Conservation (phyloP, 2,329 filamentous ascomycete genomes). For the Aureobasidium sp. region DNA sequence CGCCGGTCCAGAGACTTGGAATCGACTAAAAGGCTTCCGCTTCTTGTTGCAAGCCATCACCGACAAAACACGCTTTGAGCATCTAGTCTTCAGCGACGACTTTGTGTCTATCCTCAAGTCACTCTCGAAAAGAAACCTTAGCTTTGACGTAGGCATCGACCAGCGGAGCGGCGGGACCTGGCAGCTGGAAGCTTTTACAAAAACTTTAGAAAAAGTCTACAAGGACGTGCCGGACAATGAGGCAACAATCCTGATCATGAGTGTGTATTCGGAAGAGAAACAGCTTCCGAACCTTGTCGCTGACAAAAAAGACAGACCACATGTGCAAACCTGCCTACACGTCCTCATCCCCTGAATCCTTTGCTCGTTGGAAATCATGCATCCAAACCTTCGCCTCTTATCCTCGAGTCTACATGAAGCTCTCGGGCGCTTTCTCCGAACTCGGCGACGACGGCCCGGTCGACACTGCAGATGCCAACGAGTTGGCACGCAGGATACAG, state of each 20-base stretch:
- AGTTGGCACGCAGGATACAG: constrained; percentile 56
- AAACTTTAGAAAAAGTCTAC: constrained; percentile 46
- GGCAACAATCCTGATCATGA: constrained; percentile 62
- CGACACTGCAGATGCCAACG: constrained; percentile 39
- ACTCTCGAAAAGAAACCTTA: constrained; percentile 54
- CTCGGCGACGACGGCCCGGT: constrained; percentile 47
- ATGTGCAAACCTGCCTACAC: constrained; percentile 81
- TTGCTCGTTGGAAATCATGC: constrained; percentile 61
- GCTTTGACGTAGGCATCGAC: constrained; percentile 82
- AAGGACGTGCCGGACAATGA: constrained; percentile 52
- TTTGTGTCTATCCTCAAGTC: constrained; percentile 48
- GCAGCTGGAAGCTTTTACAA: constrained; percentile 39
- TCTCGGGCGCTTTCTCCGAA: constrained; percentile 81
- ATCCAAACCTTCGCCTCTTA: constrained; percentile 62
- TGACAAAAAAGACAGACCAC: constrained; percentile 54
- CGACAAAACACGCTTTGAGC: constrained; percentile 30
- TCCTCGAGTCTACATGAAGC: constrained; percentile 73
- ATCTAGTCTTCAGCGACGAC: constrained; percentile 28
- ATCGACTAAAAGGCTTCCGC: constrained; percentile 67
- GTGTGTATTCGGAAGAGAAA: no score
- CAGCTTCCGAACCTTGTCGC: neutral
- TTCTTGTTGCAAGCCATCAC: constrained; percentile 63
- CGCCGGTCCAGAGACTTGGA: constrained; percentile 57
- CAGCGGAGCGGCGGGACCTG: constrained; percentile 66
- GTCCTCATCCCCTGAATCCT: constrained; percentile 41